Percentiles rank a stretch among this genome's conserved stretches.
Conservation (phyloP, 805 yeast species). For the Cyberlindnera suaveolens region DNA sequence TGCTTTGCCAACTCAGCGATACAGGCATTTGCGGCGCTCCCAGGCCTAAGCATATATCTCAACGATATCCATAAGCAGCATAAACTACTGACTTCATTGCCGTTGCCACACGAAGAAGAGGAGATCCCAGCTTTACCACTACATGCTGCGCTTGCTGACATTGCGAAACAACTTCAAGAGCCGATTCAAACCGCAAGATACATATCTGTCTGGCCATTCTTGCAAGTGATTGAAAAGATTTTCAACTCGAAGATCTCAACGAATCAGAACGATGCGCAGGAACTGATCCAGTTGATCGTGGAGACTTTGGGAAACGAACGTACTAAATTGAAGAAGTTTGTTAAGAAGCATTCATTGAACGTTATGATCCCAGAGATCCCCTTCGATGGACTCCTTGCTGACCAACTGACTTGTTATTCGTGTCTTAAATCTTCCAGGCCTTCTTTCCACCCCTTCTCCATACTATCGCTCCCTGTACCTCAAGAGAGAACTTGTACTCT, state of each 20-base stretch:
- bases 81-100: constrained; percentile 12
- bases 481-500: constrained; percentile 39
- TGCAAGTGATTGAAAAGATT: constrained; percentile 65
- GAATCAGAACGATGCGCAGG: constrained; percentile 94
- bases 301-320: constrained; percentile 74
- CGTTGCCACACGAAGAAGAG: constrained; percentile 8
- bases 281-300: constrained; percentile 71
- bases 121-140: constrained; percentile 40
- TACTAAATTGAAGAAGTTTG: constrained; percentile 32
- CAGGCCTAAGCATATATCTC: constrained; percentile 52
- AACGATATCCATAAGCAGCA: constrained; percentile 28
- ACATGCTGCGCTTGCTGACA: constrained; percentile 49
- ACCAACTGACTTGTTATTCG: constrained; percentile 61
- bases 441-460: constrained; percentile 53
- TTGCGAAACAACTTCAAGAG: constrained; percentile 54
- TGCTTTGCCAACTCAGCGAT: constrained; percentile 89
- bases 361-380: constrained; percentile 57
- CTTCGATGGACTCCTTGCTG: constrained; percentile 59
- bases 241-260: constrained; percentile 70
- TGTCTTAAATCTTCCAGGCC: constrained; percentile 62
- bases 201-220: constrained; percentile 72
- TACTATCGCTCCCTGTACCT: constrained; percentile 74
- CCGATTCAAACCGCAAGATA: constrained; percentile 47
- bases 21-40: constrained; percentile 68
- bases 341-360: constrained; percentile 13